Base-by-base conservation (phyloP, 768 basidiomycete genomes). In the Rhodosporidiobolus sp. region DNA sequence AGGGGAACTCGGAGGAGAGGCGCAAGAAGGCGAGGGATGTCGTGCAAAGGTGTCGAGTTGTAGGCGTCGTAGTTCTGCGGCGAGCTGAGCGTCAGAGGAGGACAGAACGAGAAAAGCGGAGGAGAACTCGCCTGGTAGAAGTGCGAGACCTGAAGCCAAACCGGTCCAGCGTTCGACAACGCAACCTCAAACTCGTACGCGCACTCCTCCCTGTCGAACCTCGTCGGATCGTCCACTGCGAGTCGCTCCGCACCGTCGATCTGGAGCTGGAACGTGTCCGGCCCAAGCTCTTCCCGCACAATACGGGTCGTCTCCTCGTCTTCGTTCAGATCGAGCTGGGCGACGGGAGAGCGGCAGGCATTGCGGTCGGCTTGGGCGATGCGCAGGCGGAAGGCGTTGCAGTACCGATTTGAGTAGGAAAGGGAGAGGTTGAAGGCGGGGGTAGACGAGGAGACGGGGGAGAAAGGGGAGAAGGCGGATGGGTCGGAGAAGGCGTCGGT, bases 201-300 rank as follows among this genome's bases (percentile, higher is more conserved):
- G 61, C 68, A 69, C 24, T 56, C 32, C 22, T 63, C 55, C 26
- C 48, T 20, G 34, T 63, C 55, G 55, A 49, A 69, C 32, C 46
- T 12, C 35, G 53, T 43, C 30, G 68, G 61, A 7, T 48, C 49
- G 35, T 69, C 68, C 24, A 69, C 55, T 3, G 63, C 62, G 34
- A 35, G 49, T 26, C 68, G 43, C n/a, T 69, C 68, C 1, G 68
- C 68, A 24, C 68, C 68, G 46, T 69, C 68, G 10, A 63, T 54
- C 19, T 61, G 53, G n/a, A 69, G 61, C 54, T 69, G 68, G n/a
- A 69, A 63, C 46, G 68, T 69, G n/a, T 69, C 68, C 1, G 68
- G 68, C 16, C 68, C 68, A 11, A 69, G 49, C 11, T 17, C 2
- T 34, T 35, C 16, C 19, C 11, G 35, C 46, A 69, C 56, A 48